Conservation (phyloP, 805 yeast genomes). For the Clavispora phyllophila region DNA sequence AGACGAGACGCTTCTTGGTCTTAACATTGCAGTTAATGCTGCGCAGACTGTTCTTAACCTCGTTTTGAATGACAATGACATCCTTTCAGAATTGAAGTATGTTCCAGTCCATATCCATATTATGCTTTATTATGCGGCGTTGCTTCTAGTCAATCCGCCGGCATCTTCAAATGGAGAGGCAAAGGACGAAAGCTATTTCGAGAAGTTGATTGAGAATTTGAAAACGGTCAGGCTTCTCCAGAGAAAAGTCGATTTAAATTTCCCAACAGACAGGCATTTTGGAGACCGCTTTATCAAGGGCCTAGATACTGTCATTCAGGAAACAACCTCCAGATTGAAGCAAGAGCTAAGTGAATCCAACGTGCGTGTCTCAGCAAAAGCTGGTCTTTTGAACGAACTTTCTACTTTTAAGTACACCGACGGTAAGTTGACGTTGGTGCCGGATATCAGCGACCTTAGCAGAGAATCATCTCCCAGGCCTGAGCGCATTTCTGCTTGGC, state of each 20-base stretch:
- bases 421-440: constrained; percentile 9
- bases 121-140: constrained; percentile 64
- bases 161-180: constrained; percentile 6
- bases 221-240: constrained; percentile 41
- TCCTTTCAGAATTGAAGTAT: constrained; percentile 49
- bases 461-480: constrained; percentile 29
- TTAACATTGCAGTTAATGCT: constrained; percentile 54
- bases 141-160: constrained; percentile 49
- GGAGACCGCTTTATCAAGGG: constrained; percentile 38
- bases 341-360: constrained; percentile 12
- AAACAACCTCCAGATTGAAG: constrained; percentile 18
- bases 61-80: constrained; percentile 56
- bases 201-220: constrained; percentile 32
- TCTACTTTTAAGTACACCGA: constrained; percentile 10
- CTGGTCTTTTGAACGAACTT: constrained; percentile 10
- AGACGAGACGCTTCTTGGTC: constrained; percentile 31
- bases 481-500: constrained; percentile 52
- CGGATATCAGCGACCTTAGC: constrained; percentile 18
- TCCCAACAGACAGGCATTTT: constrained; percentile 51
- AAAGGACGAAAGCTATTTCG: constrained; percentile 17
- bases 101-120: constrained; percentile 72
- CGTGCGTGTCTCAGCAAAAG: constrained; percentile 15
- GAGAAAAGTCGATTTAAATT: constrained; percentile 36
- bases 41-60: constrained; percentile 59
- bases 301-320: constrained; percentile 29